These are phyloP conservation scores for Filosporella fistucella DNA, from an alignment of 495 filamentous ascomycete genomes.

Conservation along the genomic window DNA sequence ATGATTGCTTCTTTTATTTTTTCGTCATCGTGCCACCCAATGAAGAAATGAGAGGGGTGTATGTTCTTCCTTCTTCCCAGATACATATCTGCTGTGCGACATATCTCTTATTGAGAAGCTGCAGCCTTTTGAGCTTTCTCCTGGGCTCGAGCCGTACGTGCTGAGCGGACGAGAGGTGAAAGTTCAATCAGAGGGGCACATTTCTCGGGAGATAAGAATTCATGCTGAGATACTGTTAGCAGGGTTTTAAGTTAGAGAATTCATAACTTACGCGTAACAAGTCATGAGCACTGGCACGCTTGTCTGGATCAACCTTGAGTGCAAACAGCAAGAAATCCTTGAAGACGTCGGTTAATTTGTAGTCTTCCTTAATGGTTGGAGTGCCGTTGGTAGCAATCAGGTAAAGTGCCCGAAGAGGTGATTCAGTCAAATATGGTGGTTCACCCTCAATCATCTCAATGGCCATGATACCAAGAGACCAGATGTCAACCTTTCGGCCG, in stretches of 20 bases:
- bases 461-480: slow-evolving; percentile 99
- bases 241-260: not conserved
- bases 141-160: slow-evolving; percentile 73
- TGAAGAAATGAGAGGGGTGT: too few relatives aligned
- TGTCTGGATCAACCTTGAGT: slow-evolving; percentile 93
- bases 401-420: slow-evolving; percentile 87
- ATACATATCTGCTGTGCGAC: not conserved
- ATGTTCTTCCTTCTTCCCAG: not conserved
- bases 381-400: slow-evolving; percentile 97
- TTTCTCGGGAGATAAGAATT: slow-evolving; percentile 88
- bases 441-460: slow-evolving; percentile 99
- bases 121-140: slow-evolving; percentile 60
- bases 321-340: slow-evolving; percentile 86
- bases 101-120: too few relatives aligned
- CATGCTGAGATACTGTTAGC: slow-evolving; percentile 58
- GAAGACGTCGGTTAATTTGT: slow-evolving; percentile 74
- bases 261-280: slow-evolving; percentile 68
- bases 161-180: slow-evolving; percentile 81
- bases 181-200: slow-evolving; percentile 58
- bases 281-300: slow-evolving; percentile 90
- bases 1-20: too few relatives aligned
- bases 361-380: slow-evolving; percentile 89
- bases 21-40: too few relatives aligned
- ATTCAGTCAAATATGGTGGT: slow-evolving; percentile 94
- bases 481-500: slow-evolving; percentile 97